These are phyloP conservation scores for Candida glucosophila DNA, from an alignment of 1,139 yeast species.

Conservation along the genomic window DNA sequence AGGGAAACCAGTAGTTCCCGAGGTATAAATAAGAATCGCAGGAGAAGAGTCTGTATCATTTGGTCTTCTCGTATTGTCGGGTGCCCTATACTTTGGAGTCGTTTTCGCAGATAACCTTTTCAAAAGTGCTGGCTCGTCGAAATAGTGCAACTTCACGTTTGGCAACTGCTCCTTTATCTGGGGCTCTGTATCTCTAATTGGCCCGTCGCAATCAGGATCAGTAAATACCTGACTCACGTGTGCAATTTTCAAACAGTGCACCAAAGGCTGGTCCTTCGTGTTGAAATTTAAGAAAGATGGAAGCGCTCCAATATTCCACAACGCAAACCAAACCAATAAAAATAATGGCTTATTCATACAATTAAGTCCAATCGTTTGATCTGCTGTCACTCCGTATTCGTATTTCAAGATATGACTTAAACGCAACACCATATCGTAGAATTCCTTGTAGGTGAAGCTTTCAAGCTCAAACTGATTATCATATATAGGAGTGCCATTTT, in stretches of 20 bases:
- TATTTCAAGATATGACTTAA: conserved; percentile 56
- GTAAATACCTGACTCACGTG: conserved; percentile 58
- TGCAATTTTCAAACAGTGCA: conserved; percentile 73
- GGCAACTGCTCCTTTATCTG: conserved; percentile 38
- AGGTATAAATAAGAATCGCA: conserved; percentile 74
- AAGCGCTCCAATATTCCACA: conserved; percentile 86
- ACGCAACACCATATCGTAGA: conserved; percentile 56
- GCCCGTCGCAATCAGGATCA: conserved; percentile 60
- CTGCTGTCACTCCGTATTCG: conserved; percentile 56
- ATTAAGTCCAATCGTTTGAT: conserved; percentile 69
- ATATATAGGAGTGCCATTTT: conserved; percentile 25
- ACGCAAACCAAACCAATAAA: conserved; percentile 70
- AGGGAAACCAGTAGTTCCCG: conserved; percentile 94
- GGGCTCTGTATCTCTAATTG: conserved; percentile 46
- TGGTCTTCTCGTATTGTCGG: conserved; percentile 48
- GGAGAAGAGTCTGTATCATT: conserved; percentile 51
- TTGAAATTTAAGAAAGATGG: conserved; percentile 88
- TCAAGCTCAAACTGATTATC: conserved; percentile 57
- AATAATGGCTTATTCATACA: conserved; percentile 81
- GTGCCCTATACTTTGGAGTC: conserved; percentile 46
- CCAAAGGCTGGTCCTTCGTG: conserved; percentile 61
- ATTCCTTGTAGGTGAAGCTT: conserved; percentile 56
- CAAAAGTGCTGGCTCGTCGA: conserved; percentile 46
- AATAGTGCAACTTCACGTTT: conserved; percentile 37
- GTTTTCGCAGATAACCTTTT: conserved; percentile 34